A percentile compares a stretch with the other conserved stretches of the same genome.
phyloP scores from a whole-genome alignment of 352 stramenopile genomes.

The Globisporangium canariense region DNA sequence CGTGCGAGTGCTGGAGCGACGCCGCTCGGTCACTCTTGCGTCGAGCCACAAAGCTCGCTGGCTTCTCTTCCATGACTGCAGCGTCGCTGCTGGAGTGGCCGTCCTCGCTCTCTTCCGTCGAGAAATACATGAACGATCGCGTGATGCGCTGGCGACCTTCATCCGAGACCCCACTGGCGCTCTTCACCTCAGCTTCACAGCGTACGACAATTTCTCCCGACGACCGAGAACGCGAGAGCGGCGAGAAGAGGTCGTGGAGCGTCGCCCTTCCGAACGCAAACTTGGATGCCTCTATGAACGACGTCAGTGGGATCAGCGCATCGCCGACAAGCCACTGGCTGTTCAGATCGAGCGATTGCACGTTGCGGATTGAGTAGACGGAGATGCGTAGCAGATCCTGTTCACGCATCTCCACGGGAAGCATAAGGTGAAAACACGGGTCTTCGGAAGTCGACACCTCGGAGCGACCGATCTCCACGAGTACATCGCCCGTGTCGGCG shows the following conservation, averaged over 20 bases:
- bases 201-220: constrained; percentile 76
- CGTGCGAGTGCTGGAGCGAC: constrained; percentile 36
- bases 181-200: constrained; percentile 64
- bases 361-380: constrained; percentile 66
- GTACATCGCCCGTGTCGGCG: constrained; percentile 29
- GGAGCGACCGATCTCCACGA: constrained; percentile 67
- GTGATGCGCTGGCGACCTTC: constrained; percentile 63
- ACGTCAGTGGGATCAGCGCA: constrained; percentile 43
- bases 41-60: constrained; percentile 17
- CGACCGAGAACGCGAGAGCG: constrained; percentile 53
- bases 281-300: constrained; percentile 35
- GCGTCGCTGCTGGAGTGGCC: not conserved
- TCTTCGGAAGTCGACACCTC: constrained; percentile 70
- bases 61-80: not conserved
- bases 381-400: constrained; percentile 54
- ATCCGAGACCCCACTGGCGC: constrained; percentile 31
- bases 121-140: constrained; percentile 76
- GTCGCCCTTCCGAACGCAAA: constrained; percentile 28
- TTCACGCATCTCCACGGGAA: constrained; percentile 57
- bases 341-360: constrained; percentile 56
- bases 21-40: constrained; percentile 40
- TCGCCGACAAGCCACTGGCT: constrained; percentile 76
- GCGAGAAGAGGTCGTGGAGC: constrained; percentile 63
- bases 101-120: constrained; percentile 24
- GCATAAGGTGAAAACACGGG: constrained; percentile 77